These are phyloP conservation scores for Cyclospora cayetanensis DNA, from an alignment of 169 alveolate genomes.

Conservation along the genomic window DNA sequence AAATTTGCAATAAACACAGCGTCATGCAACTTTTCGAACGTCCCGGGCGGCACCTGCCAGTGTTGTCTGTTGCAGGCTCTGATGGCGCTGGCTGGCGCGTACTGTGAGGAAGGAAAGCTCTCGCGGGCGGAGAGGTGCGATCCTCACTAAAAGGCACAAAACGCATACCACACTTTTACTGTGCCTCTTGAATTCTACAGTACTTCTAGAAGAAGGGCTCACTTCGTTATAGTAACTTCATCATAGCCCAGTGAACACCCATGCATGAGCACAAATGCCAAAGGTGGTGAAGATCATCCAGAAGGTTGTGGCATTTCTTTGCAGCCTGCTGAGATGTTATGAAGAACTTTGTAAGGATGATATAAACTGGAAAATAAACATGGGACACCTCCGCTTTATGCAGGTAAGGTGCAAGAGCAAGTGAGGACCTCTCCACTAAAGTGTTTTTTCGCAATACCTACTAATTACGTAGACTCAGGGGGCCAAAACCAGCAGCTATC, in stretches of 20 bases:
- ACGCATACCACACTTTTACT: too few species aligned
- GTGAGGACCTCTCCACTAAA: background rate
- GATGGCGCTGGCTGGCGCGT: constrained; percentile 17
- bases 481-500: background rate
- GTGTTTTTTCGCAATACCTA: background rate
- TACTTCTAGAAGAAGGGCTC: too few species aligned
- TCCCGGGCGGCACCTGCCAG: background rate
- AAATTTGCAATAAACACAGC: background rate
- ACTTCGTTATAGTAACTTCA: too few species aligned
- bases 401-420: constrained; percentile 24
- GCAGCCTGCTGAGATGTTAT: constrained; percentile 39
- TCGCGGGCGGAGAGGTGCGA: constrained; percentile 27
- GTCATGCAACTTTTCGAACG: background rate
- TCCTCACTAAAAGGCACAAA: too few species aligned
- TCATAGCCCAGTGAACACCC: too few species aligned
- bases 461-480: background rate
- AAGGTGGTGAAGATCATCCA: too few species aligned
- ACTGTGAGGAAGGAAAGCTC: background rate
- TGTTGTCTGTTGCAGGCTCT: background rate
- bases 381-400: constrained; percentile 65
- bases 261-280: too few species aligned
- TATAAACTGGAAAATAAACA: constrained; percentile 29
- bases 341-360: background rate
- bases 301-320: too few species aligned
- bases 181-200: too few species aligned